A percentile compares a stretch with the other conserved stretches of the same genome.
Evolutionary conservation across 177 flowering plant genomes (phyloP).

Genomic region (Vitis hybrid): DNA sequence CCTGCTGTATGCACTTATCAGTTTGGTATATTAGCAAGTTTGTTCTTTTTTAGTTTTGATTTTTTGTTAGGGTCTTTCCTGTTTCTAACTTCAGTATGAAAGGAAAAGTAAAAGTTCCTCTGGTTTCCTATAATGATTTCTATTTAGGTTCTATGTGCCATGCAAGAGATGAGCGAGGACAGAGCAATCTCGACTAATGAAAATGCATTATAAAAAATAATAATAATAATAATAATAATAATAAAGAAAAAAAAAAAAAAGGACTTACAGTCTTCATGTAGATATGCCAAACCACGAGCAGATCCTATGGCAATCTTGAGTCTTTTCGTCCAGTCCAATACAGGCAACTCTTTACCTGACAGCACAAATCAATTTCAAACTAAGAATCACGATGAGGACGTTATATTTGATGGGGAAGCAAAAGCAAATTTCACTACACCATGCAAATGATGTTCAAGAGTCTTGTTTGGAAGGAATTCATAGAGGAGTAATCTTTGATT

Average conservation of each 20-base stretch:
- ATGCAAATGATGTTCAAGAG: slow-evolving; percentile 57
- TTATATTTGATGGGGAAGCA: not conserved
- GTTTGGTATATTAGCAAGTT: too few species aligned
- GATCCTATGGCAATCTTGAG: slow-evolving; percentile 63
- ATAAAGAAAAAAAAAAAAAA: not conserved
- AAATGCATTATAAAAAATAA: not conserved
- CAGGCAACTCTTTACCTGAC: slow-evolving; percentile 44
- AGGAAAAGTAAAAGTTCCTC: too few species aligned
- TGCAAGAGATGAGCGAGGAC: too few species aligned
- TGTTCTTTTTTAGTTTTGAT: too few species aligned
- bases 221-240: not conserved
- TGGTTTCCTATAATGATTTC: too few species aligned
- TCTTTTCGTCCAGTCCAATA: slow-evolving; percentile 63
- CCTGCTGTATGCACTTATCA: too few species aligned
- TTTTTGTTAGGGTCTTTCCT: too few species aligned
- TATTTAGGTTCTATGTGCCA: too few species aligned
- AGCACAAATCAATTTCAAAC: not conserved
- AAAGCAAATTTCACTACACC: slow-evolving; percentile 26
- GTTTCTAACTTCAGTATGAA: too few species aligned
- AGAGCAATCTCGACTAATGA: not conserved
- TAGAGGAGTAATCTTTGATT: slow-evolving; percentile 56
- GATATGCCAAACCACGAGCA: slow-evolving; percentile 72
- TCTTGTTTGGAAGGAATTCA: slow-evolving; percentile 58
- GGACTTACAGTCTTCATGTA: slow-evolving; percentile 73
- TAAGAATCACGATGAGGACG: not conserved